Conservation (phyloP, 2,329 filamentous ascomycete species). For the Fusarium xylarioides region DNA sequence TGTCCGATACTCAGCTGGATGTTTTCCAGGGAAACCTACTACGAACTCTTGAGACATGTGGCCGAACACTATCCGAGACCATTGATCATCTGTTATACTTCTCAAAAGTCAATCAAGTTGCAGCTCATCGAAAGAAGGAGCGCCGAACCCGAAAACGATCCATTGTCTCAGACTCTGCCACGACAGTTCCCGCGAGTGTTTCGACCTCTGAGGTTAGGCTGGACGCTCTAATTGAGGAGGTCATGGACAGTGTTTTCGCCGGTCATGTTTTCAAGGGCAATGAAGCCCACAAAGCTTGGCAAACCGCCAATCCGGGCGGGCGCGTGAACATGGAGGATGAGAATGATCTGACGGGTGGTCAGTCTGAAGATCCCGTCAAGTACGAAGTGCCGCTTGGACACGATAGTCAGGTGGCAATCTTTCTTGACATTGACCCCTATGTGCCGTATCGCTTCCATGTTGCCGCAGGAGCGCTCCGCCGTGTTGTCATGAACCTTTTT, state of each 20-base stretch:
- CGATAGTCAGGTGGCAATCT: slow-evolving; percentile 37
- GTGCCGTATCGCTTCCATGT: slow-evolving; percentile 62
- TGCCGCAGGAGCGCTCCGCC: slow-evolving; percentile 60
- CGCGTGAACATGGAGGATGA: not conserved
- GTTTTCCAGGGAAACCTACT: slow-evolving; percentile 58
- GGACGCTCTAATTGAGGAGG: slow-evolving; percentile 33
- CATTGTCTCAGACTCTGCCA: slow-evolving; percentile 1
- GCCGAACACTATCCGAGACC: slow-evolving; percentile 61
- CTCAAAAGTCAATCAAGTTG: slow-evolving; percentile 60
- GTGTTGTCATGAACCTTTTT: slow-evolving; percentile 70
- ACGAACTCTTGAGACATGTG: slow-evolving; percentile 60
- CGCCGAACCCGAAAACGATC: slow-evolving; percentile 16
- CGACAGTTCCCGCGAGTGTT: not conserved
- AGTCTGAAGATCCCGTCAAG: not conserved
- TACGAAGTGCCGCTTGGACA: slow-evolving; percentile 18
- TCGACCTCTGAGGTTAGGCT: slow-evolving; percentile 14
- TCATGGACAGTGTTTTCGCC: slow-evolving; percentile 37
- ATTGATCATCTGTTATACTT: slow-evolving; percentile 63
- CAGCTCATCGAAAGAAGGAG: slow-evolving; percentile 20
- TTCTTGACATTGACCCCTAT: slow-evolving; percentile 52
- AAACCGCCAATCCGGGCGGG: slow-evolving; percentile 8
- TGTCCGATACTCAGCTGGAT: slow-evolving; percentile 60
- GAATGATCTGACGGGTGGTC: not conserved
- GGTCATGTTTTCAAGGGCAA: slow-evolving; percentile 29
- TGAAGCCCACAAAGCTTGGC: slow-evolving; percentile 24